Conservation (phyloP, 2,329 filamentous ascomycete genomes). For the Arthrobotrys megalospora region DNA sequence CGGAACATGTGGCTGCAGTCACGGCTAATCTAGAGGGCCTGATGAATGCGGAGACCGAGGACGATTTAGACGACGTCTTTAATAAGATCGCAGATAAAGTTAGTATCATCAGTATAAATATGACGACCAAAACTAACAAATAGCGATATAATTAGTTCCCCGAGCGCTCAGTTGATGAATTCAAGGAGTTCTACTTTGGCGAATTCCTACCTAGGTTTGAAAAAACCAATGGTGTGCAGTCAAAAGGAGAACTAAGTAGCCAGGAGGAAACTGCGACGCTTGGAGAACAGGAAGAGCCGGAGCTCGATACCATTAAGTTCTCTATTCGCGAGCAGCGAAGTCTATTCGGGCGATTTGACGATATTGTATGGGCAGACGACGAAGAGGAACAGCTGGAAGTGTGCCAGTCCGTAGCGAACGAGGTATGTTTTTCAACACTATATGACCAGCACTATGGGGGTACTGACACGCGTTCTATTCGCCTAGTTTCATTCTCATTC, state of each 20-base stretch:
- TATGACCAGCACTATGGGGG: not conserved
- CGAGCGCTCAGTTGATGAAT: constrained; percentile 26
- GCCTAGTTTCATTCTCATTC: constrained; percentile 26
- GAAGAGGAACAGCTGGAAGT: constrained; percentile 41
- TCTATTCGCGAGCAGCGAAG: constrained; percentile 30
- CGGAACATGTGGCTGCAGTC: constrained; percentile 20
- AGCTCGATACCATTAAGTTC: not conserved
- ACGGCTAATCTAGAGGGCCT: constrained; percentile 15
- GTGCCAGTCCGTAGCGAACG: constrained; percentile 28
- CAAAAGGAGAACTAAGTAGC: not conserved
- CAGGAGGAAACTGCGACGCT: not conserved
- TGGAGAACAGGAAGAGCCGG: not conserved
- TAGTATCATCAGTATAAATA: not conserved
- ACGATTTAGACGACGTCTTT: constrained; percentile 26
- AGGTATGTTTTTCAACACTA: constrained; percentile 20
- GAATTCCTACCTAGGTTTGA: constrained; percentile 24
- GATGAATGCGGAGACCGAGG: not conserved
- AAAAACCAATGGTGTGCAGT: not conserved
- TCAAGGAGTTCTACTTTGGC: constrained; percentile 16
- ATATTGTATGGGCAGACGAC: constrained; percentile 32
- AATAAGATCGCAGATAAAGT: constrained; percentile 26
- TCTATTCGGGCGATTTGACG: constrained; percentile 26
- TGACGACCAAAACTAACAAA: not conserved
- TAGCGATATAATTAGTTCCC: constrained; percentile 15
- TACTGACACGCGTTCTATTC: no score